Percentiles rank a stretch among this genome's conserved stretches.
phyloP scores from a whole-genome alignment of 495 filamentous ascomycete species.

The Hypoxylon perforatum region DNA sequence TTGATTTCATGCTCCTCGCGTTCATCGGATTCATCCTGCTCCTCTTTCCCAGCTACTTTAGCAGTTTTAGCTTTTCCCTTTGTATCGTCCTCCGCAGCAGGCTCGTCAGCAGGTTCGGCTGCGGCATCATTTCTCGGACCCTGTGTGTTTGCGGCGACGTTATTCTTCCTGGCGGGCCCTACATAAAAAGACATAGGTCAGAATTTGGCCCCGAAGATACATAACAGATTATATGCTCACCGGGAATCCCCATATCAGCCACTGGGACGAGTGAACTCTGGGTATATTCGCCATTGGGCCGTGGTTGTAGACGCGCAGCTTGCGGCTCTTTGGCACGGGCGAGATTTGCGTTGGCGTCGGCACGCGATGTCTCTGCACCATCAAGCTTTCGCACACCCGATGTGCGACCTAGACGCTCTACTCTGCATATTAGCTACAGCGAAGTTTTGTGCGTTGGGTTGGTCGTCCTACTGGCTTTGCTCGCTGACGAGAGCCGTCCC shows the following conservation, averaged over 20 bases:
- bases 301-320: constrained; percentile 20
- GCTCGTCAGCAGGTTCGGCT: constrained; percentile 1
- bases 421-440: constrained; percentile 17
- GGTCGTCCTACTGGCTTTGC: constrained; percentile 31
- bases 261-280: constrained; percentile 31
- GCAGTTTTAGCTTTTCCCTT: constrained; percentile 27
- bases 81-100: not conserved
- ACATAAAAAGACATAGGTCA: not conserved
- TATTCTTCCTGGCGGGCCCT: constrained; percentile 22
- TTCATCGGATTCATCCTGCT: constrained; percentile 19
- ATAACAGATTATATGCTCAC: constrained; percentile 16
- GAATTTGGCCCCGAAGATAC: not conserved
- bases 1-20: constrained; percentile 40
- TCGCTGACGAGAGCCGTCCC: constrained; percentile 15
- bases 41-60: not conserved
- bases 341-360: constrained; percentile 17
- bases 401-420: constrained; percentile 30
- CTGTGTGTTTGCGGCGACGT: constrained; percentile 4
- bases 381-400: constrained; percentile 18
- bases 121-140: constrained; percentile 2
- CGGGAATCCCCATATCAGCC: constrained; percentile 38
- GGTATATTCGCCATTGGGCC: constrained; percentile 8
- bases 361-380: constrained; percentile 10
- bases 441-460: not conserved
- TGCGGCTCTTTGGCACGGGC: constrained; percentile 25